A percentile compares a stretch with the other conserved stretches of the same genome.
These are phyloP conservation scores for Dentipellis fragilis DNA, from an alignment of 768 basidiomycete genomes.

Conservation along the genomic window DNA sequence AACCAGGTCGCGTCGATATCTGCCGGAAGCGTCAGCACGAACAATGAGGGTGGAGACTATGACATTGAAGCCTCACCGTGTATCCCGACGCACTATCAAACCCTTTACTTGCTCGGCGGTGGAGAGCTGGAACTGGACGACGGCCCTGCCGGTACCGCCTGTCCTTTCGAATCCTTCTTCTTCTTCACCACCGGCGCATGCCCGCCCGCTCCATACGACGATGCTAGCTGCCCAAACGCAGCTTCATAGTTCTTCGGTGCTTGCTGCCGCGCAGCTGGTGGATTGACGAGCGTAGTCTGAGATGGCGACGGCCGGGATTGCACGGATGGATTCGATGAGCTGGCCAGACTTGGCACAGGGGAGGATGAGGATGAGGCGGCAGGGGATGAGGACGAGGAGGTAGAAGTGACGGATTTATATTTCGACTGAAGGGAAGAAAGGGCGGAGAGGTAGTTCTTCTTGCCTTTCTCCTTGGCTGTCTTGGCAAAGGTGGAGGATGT, in stretches of 20 bases:
- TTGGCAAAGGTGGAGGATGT: conserved; percentile 6
- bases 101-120: not conserved
- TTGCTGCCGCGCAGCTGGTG: not conserved
- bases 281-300: not conserved
- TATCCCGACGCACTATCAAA: not conserved
- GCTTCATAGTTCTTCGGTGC: conserved; percentile 19
- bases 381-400: not conserved
- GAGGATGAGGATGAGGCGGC: not conserved
- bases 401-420: not conserved
- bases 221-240: conserved; percentile 18
- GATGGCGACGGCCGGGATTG: not conserved
- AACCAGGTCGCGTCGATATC: no score
- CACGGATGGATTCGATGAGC: not conserved
- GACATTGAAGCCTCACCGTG: not conserved
- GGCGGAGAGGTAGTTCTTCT: conserved; percentile 4
- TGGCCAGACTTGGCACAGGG: not conserved
- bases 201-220: conserved; percentile 17
- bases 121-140: not conserved
- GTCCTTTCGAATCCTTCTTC: not conserved
- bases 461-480: not conserved
- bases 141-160: not conserved
- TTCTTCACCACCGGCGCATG: conserved; percentile 8
- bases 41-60: no score
- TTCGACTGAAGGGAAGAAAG: not conserved
- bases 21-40: no score